phyloP scores from a whole-genome alignment of 148 eudicot genomes.

The Chenopodium suecicum region DNA sequence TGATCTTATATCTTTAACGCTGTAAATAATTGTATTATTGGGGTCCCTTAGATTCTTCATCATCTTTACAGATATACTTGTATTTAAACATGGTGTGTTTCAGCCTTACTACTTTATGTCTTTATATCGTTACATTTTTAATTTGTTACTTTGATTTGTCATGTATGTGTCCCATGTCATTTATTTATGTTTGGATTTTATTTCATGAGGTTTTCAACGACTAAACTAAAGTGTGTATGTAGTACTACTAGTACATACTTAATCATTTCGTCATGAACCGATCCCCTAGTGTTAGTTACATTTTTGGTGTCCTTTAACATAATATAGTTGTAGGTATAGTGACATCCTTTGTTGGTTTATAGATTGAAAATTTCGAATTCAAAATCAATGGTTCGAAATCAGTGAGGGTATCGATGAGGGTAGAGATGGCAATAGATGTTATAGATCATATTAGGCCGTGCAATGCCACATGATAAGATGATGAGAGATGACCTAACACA shows the following conservation, averaged over 20 bases:
- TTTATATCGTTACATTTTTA: neutral
- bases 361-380: no score
- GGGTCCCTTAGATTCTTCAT: neutral
- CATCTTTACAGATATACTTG: neutral
- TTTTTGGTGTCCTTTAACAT: no score
- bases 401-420: no score
- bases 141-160: neutral
- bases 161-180: neutral
- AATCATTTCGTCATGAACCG: no score
- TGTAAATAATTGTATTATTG: slow-evolving; percentile 20
- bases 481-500: no score
- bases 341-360: no score
- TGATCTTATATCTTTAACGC: slow-evolving; percentile 11
- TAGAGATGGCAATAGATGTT: no score
- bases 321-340: no score
- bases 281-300: no score
- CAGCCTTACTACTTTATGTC: slow-evolving; percentile 2
- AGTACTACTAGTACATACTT: neutral
- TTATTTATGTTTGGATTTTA: neutral
- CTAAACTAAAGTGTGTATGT: neutral
- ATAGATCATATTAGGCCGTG: no score
- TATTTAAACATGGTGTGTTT: neutral
- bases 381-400: no score
- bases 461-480: no score
- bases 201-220: neutral